A percentile compares a stretch with the other conserved stretches of the same genome.
Evolutionary conservation across 176 grass and related monocot species (phyloP).

Genomic region (Raddia distichophylla): DNA sequence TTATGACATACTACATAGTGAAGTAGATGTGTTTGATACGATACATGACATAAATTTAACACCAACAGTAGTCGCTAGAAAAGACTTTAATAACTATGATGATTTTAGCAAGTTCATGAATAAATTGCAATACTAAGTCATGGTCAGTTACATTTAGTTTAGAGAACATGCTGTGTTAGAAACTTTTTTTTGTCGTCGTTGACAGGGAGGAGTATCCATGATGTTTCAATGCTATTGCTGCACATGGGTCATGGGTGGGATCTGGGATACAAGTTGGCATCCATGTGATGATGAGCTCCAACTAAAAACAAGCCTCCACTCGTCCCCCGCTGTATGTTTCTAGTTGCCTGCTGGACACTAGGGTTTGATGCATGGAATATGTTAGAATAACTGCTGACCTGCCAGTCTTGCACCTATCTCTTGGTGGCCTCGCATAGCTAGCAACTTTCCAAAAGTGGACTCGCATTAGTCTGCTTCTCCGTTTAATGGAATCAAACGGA

Average conservation of each 20-base stretch:
- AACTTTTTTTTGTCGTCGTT: background rate
- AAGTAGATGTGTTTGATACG: no score
- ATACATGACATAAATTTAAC: no score
- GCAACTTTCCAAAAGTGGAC: constrained; percentile 16
- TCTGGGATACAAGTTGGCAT: constrained; percentile 25
- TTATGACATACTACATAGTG: no score
- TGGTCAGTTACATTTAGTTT: no score
- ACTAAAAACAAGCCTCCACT: constrained; percentile 10
- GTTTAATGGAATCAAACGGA: constrained; percentile 2
- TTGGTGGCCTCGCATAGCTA: no score
- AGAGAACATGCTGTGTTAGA: background rate
- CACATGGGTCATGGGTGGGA: constrained; percentile 24
- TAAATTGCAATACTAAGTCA: no score
- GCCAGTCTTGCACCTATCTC: no score
- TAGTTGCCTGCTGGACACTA: background rate
- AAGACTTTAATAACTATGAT: no score
- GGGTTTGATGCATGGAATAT: background rate
- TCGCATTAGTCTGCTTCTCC: constrained; percentile 22
- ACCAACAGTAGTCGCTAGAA: no score
- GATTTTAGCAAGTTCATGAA: no score
- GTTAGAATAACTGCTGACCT: no score
- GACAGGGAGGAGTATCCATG: background rate
- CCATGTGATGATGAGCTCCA: constrained; percentile 13
- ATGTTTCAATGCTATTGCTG: background rate
- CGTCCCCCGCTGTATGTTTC: background rate